These are phyloP conservation scores for Pyracantha coccinea DNA, from an alignment of 331 rosid genomes.

Conservation along the genomic window DNA sequence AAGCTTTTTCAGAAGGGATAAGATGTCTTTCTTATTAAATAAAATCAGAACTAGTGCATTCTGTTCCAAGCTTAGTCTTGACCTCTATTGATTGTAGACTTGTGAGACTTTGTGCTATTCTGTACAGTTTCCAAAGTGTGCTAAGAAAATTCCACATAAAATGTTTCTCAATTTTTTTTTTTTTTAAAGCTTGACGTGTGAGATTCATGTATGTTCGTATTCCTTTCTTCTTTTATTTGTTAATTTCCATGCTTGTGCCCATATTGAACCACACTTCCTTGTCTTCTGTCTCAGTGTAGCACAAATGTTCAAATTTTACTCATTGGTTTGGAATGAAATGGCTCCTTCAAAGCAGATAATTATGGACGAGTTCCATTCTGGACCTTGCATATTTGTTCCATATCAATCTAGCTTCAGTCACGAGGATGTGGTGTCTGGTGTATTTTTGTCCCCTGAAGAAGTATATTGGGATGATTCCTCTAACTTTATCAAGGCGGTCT, in stretches of 20 bases:
- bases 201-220: neutral
- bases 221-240: neutral
- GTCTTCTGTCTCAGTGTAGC: conserved; percentile 41
- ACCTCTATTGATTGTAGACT: neutral
- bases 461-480: conserved; percentile 78
- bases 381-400: conserved; percentile 75
- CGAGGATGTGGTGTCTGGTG: conserved; percentile 60
- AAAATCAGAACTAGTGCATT: neutral
- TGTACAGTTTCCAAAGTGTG: neutral
- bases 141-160: neutral
- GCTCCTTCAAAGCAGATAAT: conserved; percentile 46
- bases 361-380: conserved; percentile 48
- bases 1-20: neutral
- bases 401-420: conserved; percentile 32
- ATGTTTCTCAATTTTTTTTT: neutral
- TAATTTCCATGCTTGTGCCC: neutral
- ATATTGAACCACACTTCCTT: conserved; percentile 5
- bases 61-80: neutral
- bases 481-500: conserved; percentile 34
- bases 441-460: conserved; percentile 48
- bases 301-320: conserved; percentile 71
- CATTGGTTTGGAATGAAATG: conserved; percentile 76
- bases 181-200: neutral
- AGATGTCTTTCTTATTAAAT: neutral
- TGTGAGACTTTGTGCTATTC: neutral